Evolutionary conservation across 2,329 filamentous ascomycete species (phyloP).

Genomic region (Cladorrhinum sp.): DNA sequence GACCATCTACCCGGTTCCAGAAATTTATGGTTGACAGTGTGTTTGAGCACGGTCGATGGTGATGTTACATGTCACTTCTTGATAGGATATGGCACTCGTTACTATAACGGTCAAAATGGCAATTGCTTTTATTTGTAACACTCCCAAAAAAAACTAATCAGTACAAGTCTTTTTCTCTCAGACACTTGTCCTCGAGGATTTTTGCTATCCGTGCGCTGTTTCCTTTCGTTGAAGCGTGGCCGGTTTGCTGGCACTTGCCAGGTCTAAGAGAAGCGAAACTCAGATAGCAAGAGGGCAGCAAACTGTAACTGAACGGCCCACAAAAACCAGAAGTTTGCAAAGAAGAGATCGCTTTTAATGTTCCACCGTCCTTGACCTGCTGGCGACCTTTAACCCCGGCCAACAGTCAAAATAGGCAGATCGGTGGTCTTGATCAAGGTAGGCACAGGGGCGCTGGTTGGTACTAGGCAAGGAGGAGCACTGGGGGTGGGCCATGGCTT

Average conservation of each 20-base stretch:
- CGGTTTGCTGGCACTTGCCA: background rate
- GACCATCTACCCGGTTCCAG: background rate
- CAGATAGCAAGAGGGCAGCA: too few species aligned
- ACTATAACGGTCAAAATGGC: background rate
- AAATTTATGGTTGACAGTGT: background rate
- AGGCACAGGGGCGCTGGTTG: background rate
- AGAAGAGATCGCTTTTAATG: too few species aligned
- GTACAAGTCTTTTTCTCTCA: background rate
- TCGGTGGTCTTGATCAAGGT: background rate
- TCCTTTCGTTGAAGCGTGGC: too few species aligned
- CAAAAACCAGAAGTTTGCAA: too few species aligned
- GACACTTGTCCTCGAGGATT: background rate
- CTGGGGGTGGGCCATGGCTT: slow-evolving; percentile 22
- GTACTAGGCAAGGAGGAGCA: slow-evolving; percentile 18
- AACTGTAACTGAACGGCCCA: too few species aligned
- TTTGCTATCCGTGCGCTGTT: background rate
- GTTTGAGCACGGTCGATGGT: background rate
- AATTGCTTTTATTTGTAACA: background rate
- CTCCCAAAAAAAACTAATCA: background rate
- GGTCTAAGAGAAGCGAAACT: background rate
- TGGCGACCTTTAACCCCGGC: background rate
- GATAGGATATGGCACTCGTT: too few species aligned
- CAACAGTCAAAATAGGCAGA: background rate
- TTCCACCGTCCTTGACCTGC: background rate
- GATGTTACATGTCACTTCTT: background rate